Evolutionary conservation across 768 basidiomycete genomes (phyloP), one percentile per base, ranked within the genome.

Genomic region (Rubroboletus satanas): DNA sequence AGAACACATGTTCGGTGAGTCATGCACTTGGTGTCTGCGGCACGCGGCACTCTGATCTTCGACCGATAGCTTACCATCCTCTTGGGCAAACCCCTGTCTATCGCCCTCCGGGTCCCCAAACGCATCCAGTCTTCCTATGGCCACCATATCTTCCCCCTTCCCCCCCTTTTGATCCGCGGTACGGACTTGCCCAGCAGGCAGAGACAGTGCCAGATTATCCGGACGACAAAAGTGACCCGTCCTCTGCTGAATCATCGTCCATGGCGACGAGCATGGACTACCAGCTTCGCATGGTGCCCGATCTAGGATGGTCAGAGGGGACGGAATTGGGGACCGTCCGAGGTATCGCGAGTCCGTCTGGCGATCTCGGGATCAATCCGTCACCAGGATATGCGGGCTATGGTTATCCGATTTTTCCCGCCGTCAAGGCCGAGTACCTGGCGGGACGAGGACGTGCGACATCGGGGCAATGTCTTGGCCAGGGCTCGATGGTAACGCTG

Each of bases 141-240:
- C 67, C 57, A 63, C 64, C 66, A 73, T 76, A 76, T 57, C 69
- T 56, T 51, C 51, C 62, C 9, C 37, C 55, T 3, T 57, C 56
- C 3, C 43, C 57, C 21, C 56, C 63, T 7, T 53, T 62, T 53
- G 60, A 62, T 59, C 55, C 60, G 15, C 45, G 32, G 18, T 64
- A 58, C 36, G 58, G 54, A 29, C 36, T 36, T 47, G 52, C 39
- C 28, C 43, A 42, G 45, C 58, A 46, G 5, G 31, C 43, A 18
- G 61, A 65, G 32, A 32, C 44, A 11, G 33, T 41, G 5, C 18
- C 29, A 35, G 65, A 69, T 50, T 61, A 57, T 31, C 61, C 59
- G 3, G 67, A 68, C 51, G 65, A 67, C 49, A 61, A 43, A 10
- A 63, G 63, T 21, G 67, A 67, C n/a, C 63, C 65, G 3, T 69